Percentiles rank a stretch among this genome's conserved stretches.
Evolutionary conservation across 1,139 yeast genomes (phyloP).

Genomic region (Spathaspora sp.): DNA sequence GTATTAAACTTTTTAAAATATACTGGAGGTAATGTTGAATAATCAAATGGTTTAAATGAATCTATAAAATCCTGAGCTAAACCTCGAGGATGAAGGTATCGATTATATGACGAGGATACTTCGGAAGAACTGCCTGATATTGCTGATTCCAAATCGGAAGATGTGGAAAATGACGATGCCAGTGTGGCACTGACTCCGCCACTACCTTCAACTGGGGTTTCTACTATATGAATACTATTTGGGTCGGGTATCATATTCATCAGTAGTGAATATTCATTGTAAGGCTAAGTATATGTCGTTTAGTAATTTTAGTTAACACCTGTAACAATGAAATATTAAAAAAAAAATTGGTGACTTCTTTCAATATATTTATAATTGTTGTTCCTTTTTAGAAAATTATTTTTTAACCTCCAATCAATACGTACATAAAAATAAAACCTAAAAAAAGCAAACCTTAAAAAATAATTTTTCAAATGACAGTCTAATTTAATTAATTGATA

Average conservation of each 20-base stretch:
- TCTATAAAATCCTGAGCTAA: constrained; percentile 27
- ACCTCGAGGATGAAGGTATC: constrained; percentile 9
- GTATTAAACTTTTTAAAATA: constrained; percentile 7
- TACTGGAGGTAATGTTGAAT: constrained; percentile 18
- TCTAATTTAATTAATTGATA: too few relatives aligned
- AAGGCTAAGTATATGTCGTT: too few relatives aligned
- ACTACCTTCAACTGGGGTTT: neutral
- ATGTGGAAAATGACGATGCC: neutral
- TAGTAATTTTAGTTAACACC: too few relatives aligned
- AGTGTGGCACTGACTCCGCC: neutral
- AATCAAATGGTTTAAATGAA: constrained; percentile 33
- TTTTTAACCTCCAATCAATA: neutral
- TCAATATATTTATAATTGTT: neutral
- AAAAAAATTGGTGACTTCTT: neutral
- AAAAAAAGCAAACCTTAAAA: neutral
- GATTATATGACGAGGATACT: neutral
- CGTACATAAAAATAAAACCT: neutral
- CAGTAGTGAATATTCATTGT: neutral
- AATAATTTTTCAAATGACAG: too few relatives aligned
- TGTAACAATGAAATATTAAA: neutral
- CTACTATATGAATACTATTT: neutral
- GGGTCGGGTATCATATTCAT: neutral
- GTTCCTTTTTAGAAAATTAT: neutral
- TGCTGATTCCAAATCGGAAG: neutral
- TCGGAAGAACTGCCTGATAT: neutral